Percentiles rank a stretch among this genome's conserved stretches.
These are phyloP conservation scores for Phytophthora cactorum DNA, from an alignment of 352 stramenopile genomes.

Conservation along the genomic window DNA sequence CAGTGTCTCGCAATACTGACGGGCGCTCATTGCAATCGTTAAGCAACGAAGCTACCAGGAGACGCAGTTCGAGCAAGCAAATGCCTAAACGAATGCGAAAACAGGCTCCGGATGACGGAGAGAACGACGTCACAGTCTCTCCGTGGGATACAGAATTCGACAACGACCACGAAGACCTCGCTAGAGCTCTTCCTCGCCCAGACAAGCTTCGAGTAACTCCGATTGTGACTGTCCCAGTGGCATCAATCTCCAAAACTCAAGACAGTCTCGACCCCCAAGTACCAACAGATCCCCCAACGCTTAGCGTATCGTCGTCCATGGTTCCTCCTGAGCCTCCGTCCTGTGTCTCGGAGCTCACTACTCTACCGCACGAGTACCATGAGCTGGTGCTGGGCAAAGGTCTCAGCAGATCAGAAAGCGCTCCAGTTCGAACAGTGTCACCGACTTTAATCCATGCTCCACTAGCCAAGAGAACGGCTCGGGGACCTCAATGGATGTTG, in stretches of 20 bases:
- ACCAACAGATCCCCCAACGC: not conserved
- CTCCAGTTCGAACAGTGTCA: slow-evolving; percentile 5
- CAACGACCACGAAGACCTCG: slow-evolving; percentile 27
- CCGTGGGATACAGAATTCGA: slow-evolving; percentile 38
- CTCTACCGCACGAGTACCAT: slow-evolving; percentile 34
- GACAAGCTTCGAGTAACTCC: slow-evolving; percentile 2
- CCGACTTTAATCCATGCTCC: not conserved
- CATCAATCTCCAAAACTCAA: not conserved
- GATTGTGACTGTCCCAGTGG: not conserved
- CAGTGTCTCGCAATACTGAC: slow-evolving; percentile 1
- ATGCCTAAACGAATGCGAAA: slow-evolving; percentile 2
- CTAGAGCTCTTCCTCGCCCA: slow-evolving; percentile 14
- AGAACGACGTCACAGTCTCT: slow-evolving; percentile 28
- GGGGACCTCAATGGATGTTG: slow-evolving; percentile 18
- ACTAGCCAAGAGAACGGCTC: not conserved
- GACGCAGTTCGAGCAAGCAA: slow-evolving; percentile 5
- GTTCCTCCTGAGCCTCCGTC: slow-evolving; percentile 16
- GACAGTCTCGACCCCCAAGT: not conserved
- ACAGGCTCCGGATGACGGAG: slow-evolving; percentile 19
- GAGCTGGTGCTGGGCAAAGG: slow-evolving; percentile 28
- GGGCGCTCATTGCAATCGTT: not conserved
- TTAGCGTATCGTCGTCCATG: slow-evolving; percentile 17
- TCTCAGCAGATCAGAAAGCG: slow-evolving; percentile 19
- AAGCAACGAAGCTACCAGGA: not conserved
- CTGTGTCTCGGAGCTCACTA: slow-evolving; percentile 30